Conservation (phyloP, 495 filamentous ascomycete genomes). For the Aspergillus homomorphus region DNA sequence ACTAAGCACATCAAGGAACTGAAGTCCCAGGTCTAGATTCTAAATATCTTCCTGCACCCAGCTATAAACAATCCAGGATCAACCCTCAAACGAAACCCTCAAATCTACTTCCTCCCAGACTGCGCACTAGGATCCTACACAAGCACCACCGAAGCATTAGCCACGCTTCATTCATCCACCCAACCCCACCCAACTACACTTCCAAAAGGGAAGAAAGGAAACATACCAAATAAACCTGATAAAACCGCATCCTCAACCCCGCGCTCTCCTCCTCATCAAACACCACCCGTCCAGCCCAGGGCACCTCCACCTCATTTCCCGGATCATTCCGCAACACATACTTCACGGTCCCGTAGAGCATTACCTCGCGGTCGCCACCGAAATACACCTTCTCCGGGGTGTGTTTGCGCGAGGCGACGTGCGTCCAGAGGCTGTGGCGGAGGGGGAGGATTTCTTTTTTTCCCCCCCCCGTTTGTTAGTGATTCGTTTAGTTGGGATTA, state of each 20-base stretch:
- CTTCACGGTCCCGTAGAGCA: constrained; percentile 58
- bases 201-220: constrained; percentile 14
- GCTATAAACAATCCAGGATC: too few relatives aligned
- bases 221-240: constrained; percentile 65
- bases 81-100: not conserved
- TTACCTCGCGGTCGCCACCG: constrained; percentile 52
- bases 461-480: not conserved
- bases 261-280: constrained; percentile 48
- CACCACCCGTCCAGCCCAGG: constrained; percentile 55
- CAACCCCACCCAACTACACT: constrained; percentile 15
- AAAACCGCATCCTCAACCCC: constrained; percentile 55
- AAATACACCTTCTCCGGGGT: constrained; percentile 51
- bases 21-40: too few relatives aligned
- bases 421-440: constrained; percentile 55
- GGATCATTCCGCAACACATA: constrained; percentile 53
- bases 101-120: constrained; percentile 35
- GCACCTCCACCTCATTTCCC: constrained; percentile 36
- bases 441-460: constrained; percentile 51
- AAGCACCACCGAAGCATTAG: not conserved
- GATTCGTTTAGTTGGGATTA: not conserved
- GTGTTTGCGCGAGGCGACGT: constrained; percentile 51
- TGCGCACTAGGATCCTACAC: constrained; percentile 40
- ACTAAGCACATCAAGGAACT: too few relatives aligned
- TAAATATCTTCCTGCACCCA: too few relatives aligned
- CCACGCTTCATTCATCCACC: not conserved